Evolutionary conservation across 2,329 filamentous ascomycete genomes (phyloP).

Genomic region (Penicillium sp.): DNA sequence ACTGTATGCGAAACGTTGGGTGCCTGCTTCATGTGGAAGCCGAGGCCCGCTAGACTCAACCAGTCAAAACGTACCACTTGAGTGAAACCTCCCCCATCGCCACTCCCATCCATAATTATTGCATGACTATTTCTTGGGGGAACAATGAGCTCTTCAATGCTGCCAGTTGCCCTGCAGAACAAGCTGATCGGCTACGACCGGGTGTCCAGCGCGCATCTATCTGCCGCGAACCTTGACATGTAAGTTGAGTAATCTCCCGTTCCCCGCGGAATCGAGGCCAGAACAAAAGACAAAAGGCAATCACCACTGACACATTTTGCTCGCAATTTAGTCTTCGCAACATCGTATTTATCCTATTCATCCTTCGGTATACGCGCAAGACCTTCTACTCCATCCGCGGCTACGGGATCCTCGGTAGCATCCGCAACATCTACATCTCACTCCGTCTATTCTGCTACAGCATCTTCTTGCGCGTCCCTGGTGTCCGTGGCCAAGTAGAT

Average conservation of each 20-base stretch:
- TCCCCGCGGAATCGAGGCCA: slow-evolving; percentile 9
- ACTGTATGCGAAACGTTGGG: not conserved
- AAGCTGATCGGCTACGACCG: slow-evolving; percentile 43
- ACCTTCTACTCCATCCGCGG: slow-evolving; percentile 82
- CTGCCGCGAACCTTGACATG: slow-evolving; percentile 45
- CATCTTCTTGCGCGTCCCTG: slow-evolving; percentile 80
- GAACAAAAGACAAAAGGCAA: not conserved
- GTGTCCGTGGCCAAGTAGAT: slow-evolving; percentile 81
- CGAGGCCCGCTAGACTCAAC: slow-evolving; percentile 13
- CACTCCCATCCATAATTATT: slow-evolving; percentile 13
- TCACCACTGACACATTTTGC: slow-evolving; percentile 7
- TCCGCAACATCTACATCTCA: slow-evolving; percentile 71
- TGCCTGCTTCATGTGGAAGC: slow-evolving; percentile 12
- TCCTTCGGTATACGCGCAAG: slow-evolving; percentile 78
- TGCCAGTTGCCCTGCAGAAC: slow-evolving; percentile 47
- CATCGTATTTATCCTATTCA: slow-evolving; percentile 82
- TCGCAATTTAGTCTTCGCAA: slow-evolving; percentile 68
- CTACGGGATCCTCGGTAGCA: slow-evolving; percentile 78
- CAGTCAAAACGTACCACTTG: slow-evolving; percentile 13
- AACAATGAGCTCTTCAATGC: slow-evolving; percentile 42
- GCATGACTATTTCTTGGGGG: slow-evolving; percentile 11
- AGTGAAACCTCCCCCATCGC: slow-evolving; percentile 15
- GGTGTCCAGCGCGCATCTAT: slow-evolving; percentile 35
- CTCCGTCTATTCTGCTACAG: slow-evolving; percentile 75
- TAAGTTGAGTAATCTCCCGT: slow-evolving; percentile 30